These are phyloP conservation scores for Sporothrix mexicana DNA, from an alignment of 2,329 filamentous ascomycete species.

Conservation along the genomic window DNA sequence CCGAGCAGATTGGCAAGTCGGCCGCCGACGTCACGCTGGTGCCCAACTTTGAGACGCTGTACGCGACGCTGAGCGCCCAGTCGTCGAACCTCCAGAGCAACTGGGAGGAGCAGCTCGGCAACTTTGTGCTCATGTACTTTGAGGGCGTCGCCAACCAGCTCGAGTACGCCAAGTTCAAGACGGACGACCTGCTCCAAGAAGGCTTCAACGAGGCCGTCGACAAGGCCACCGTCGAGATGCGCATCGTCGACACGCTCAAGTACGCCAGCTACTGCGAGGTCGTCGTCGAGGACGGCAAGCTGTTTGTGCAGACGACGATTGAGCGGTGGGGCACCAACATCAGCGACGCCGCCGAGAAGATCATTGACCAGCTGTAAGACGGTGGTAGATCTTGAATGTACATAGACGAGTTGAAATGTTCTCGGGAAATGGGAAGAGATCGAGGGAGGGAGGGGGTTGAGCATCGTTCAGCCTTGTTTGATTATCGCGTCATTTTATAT, in stretches of 20 bases:
- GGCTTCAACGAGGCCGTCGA: constrained; percentile 54
- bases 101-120: constrained; percentile 54
- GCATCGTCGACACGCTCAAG: constrained; percentile 54
- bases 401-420: background rate
- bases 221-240: constrained; percentile 51
- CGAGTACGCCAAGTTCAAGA: constrained; percentile 31
- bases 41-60: constrained; percentile 55
- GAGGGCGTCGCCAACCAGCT: constrained; percentile 43
- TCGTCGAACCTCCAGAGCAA: constrained; percentile 44
- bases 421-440: background rate
- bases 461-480: background rate
- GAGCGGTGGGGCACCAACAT: constrained; percentile 48
- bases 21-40: constrained; percentile 51
- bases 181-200: constrained; percentile 56
- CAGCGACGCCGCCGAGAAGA: constrained; percentile 44
- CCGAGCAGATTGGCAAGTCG: constrained; percentile 45
- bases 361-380: constrained; percentile 47
- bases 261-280: constrained; percentile 53
- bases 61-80: constrained; percentile 48
- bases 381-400: background rate
- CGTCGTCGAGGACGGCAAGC: constrained; percentile 54
- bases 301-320: constrained; percentile 51
- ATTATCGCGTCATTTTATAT: background rate
- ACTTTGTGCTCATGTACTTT: constrained; percentile 51
- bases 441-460: background rate